These are phyloP conservation scores for Colletotrichum chrysophilum DNA, from an alignment of 2,329 filamentous ascomycete genomes.

Conservation along the genomic window DNA sequence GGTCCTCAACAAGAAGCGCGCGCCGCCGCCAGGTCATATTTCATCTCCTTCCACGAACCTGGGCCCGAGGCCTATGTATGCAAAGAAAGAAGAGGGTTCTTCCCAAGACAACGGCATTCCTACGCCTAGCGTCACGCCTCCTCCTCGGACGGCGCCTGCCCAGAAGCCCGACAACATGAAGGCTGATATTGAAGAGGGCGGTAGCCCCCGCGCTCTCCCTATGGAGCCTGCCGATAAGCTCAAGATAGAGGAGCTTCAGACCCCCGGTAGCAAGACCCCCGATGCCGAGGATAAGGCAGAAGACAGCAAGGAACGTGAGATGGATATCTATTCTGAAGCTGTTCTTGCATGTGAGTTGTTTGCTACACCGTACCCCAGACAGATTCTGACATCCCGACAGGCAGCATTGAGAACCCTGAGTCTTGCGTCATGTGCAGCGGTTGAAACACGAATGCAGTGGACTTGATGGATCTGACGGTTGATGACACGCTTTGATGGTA, in stretches of 20 bases:
- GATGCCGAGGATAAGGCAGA: conserved; percentile 78
- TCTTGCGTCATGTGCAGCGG: conserved; percentile 97
- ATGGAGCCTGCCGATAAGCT: conserved; percentile 71
- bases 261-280: conserved; percentile 53
- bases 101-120: conserved; percentile 63
- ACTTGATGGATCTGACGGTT: conserved; percentile 16
- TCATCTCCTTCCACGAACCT: conserved; percentile 59
- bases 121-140: conserved; percentile 73
- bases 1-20: conserved; percentile 72
- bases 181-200: conserved; percentile 77
- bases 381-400: conserved; percentile 47
- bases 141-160: conserved; percentile 57
- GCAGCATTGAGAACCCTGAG: conserved; percentile 97
- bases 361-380: background rate
- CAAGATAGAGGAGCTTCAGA: conserved; percentile 68
- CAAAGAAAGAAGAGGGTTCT: conserved; percentile 57
- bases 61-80: conserved; percentile 71
- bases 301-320: conserved; percentile 77
- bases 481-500: conserved; percentile 22
- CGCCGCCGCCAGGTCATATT: conserved; percentile 60
- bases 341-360: conserved; percentile 78
- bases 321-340: conserved; percentile 94
- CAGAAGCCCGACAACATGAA: conserved; percentile 73
- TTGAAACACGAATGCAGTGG: conserved; percentile 47
- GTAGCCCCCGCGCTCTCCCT: conserved; percentile 78